phyloP scores from a whole-genome alignment of 2,329 filamentous ascomycete genomes.

The Talaromyces sp. region DNA sequence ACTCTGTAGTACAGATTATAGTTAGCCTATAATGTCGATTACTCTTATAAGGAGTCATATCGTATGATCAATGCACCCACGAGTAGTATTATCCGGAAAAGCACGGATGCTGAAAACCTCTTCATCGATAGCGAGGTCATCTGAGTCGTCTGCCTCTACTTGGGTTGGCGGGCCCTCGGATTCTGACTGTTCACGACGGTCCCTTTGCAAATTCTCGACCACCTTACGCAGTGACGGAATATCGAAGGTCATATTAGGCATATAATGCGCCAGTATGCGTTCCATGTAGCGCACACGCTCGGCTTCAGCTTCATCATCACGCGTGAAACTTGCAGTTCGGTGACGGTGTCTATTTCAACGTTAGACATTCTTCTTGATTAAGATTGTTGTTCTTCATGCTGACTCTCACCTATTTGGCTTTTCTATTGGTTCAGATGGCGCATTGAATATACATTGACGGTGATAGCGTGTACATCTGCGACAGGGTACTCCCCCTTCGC shows the following conservation, averaged over 20 bases:
- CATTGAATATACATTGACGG: constrained; percentile 48
- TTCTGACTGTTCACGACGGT: constrained; percentile 28
- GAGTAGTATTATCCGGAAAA: constrained; percentile 36
- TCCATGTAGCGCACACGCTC: constrained; percentile 43
- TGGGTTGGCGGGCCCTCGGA: constrained; percentile 28
- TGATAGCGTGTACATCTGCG: constrained; percentile 49
- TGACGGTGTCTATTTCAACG: constrained; percentile 19
- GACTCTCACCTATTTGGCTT: constrained; percentile 24
- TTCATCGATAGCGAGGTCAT: constrained; percentile 39
- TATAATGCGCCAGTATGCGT: constrained; percentile 45
- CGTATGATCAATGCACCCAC: constrained; percentile 21
- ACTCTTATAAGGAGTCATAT: neutral
- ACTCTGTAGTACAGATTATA: constrained; percentile 26
- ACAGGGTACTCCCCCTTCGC: constrained; percentile 52
- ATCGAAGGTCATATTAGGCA: constrained; percentile 43
- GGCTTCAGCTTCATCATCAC: constrained; percentile 32
- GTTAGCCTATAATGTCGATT: neutral
- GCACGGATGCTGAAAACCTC: constrained; percentile 39
- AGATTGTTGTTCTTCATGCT: neutral
- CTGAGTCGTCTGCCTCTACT: constrained; percentile 32
- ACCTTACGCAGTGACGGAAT: constrained; percentile 40
- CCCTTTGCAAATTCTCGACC: constrained; percentile 41
- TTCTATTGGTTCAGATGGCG: constrained; percentile 33
- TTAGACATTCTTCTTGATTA: neutral
- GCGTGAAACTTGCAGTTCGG: constrained; percentile 28